Conservation (phyloP, 805 yeast genomes). For the Metschnikowia arizonensis region DNA sequence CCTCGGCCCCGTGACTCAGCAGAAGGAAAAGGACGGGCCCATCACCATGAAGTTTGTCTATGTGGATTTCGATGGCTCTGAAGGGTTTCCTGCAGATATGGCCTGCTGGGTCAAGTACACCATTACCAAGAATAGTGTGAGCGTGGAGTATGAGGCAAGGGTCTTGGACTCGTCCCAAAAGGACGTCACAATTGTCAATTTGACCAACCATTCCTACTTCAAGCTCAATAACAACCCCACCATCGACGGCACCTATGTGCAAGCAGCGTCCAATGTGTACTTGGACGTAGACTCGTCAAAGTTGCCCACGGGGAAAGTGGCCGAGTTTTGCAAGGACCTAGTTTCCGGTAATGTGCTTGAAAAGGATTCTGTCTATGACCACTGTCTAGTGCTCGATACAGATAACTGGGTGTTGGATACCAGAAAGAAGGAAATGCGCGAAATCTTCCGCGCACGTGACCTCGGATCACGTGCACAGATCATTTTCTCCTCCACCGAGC, state of each 20-base stretch:
- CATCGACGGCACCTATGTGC: conserved; percentile 31
- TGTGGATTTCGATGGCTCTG: conserved; percentile 44
- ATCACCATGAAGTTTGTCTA: conserved; percentile 35
- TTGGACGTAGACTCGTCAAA: conserved; percentile 40
- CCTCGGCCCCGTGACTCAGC: conserved; percentile 50
- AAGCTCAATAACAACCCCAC: conserved; percentile 35
- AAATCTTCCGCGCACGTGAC: conserved; percentile 42
- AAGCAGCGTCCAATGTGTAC: conserved; percentile 35
- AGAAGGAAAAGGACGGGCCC: conserved; percentile 25
- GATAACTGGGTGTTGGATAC: conserved; percentile 42
- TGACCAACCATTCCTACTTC: conserved; percentile 65
- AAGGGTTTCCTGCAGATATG: conserved; percentile 62
- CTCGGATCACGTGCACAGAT: conserved; percentile 42
- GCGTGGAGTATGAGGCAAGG: conserved; percentile 45
- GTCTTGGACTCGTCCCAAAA: conserved; percentile 25
- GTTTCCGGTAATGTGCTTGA: conserved; percentile 14
- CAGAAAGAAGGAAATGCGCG: conserved; percentile 31
- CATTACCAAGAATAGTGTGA: conserved; percentile 36
- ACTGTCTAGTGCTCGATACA: conserved; percentile 46
- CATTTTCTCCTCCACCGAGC: conserved; percentile 54
- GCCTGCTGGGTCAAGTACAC: conserved; percentile 45
- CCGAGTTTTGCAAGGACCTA: conserved; percentile 20
- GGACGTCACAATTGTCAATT: conserved; percentile 48
- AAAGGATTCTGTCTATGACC: conserved; percentile 28
- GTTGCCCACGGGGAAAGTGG: conserved; percentile 45